Evolutionary conservation across 2,329 filamentous ascomycete genomes (phyloP).

Genomic region (Aaosphaeria pasadenensis): DNA sequence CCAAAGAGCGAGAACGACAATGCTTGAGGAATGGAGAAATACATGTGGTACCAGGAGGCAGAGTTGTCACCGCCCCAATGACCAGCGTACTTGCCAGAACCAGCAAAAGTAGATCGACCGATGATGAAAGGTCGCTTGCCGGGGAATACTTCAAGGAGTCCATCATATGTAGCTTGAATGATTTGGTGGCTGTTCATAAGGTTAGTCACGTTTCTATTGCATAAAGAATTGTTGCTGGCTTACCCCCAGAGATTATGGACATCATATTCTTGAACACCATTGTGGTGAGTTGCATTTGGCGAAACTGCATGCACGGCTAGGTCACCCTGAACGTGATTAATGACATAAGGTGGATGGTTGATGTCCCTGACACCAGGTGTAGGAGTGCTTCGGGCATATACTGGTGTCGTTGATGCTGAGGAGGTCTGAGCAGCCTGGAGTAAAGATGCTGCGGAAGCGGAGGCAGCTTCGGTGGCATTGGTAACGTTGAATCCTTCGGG

Average conservation of each 20-base stretch:
- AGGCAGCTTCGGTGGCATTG: conserved; percentile 65
- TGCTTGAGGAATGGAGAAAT: conserved; percentile 73
- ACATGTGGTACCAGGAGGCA: conserved; percentile 70
- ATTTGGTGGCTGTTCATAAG: conserved; percentile 73
- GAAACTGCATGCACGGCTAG: conserved; percentile 70
- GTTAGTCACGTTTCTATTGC: conserved; percentile 7
- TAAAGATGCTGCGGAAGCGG: conserved; percentile 54
- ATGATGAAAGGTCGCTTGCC: conserved; percentile 79
- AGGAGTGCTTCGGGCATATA: conserved; percentile 58
- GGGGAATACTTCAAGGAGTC: conserved; percentile 62
- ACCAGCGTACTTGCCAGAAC: conserved; percentile 70
- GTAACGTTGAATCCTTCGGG: conserved; percentile 69
- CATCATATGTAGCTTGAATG: conserved; percentile 72
- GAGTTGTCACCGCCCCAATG: conserved; percentile 78
- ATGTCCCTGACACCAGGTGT: conserved; percentile 65
- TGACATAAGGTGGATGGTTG: conserved; percentile 71
- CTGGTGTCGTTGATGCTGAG: conserved; percentile 18
- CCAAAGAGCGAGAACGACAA: conserved; percentile 72
- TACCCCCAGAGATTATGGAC: conserved; percentile 68
- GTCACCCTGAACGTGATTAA: conserved; percentile 71
- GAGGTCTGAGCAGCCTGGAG: conserved; percentile 47
- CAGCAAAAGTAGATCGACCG: conserved; percentile 76
- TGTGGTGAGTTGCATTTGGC: conserved; percentile 74
- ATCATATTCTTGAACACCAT: conserved; percentile 74
- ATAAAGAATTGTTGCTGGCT: not conserved